Percentiles rank a stretch among this genome's conserved stretches.
Evolutionary conservation across 192 early-diverging fungal species (phyloP).

Genomic region (Cladochytrium replicatum): DNA sequence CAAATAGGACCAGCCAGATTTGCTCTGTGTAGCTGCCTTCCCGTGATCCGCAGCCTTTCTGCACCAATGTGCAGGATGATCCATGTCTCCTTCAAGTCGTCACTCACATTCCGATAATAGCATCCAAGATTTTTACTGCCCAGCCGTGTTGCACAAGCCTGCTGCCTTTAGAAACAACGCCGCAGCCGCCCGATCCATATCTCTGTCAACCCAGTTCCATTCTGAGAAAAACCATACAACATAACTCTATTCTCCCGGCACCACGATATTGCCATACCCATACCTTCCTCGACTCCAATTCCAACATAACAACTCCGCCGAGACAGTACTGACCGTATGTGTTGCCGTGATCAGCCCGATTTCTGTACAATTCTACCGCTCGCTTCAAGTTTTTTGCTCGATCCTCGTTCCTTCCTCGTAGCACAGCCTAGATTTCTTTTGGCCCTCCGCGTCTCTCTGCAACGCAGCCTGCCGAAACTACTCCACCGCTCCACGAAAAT

Average conservation of each 20-base stretch:
- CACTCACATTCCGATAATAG: slow-evolving; percentile 54
- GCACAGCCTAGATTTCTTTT: not conserved
- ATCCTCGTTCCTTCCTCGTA: slow-evolving; percentile 9
- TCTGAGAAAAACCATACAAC: too few species aligned
- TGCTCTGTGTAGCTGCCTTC: slow-evolving; percentile 42
- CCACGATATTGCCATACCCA: slow-evolving; percentile 38
- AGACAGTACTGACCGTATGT: not conserved
- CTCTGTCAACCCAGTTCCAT: too few species aligned
- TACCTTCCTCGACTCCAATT: slow-evolving; percentile 4
- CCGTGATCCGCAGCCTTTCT: slow-evolving; percentile 42
- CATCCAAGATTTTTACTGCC: slow-evolving; percentile 62
- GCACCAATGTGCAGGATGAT: slow-evolving; percentile 45
- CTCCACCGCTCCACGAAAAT: not conserved
- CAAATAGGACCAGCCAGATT: slow-evolving; percentile 51
- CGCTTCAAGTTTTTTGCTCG: not conserved
- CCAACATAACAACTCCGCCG: not conserved
- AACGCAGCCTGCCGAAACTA: slow-evolving; percentile 1
- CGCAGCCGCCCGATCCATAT: too few species aligned
- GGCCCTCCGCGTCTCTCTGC: slow-evolving; percentile 3
- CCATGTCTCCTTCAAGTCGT: slow-evolving; percentile 31
- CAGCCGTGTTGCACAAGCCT: slow-evolving; percentile 46
- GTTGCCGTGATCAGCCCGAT: too few species aligned
- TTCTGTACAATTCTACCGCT: slow-evolving; percentile 1
- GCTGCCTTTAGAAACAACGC: slow-evolving; percentile 52
- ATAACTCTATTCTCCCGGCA: slow-evolving; percentile 38